phyloP scores from a whole-genome alignment of 768 basidiomycete genomes.

The Trichaptum fuscoviolaceum region DNA sequence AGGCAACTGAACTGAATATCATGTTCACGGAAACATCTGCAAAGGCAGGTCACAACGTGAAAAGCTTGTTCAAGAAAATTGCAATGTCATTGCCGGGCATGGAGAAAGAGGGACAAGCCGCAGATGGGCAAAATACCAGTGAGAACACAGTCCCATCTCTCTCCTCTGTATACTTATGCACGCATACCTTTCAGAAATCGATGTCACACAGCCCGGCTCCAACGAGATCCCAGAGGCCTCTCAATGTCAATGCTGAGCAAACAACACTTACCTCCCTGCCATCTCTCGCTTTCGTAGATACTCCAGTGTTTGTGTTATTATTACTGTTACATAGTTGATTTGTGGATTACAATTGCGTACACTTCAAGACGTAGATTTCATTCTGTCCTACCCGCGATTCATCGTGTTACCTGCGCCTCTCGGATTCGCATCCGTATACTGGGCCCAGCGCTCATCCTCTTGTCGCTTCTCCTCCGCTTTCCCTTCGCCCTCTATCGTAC shows the following conservation, averaged over 20 bases:
- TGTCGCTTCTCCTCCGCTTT: conserved; percentile 72
- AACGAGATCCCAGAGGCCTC: conserved; percentile 82
- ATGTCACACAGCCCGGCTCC: conserved; percentile 70
- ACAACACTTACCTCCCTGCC: not conserved
- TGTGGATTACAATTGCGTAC: conserved; percentile 8
- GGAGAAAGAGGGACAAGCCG: conserved; percentile 67
- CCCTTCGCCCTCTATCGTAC: conserved; percentile 57
- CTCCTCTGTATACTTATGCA: not conserved
- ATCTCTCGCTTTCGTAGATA: conserved; percentile 21
- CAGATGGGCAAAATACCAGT: conserved; percentile 47
- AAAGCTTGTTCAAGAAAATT: conserved; percentile 98
- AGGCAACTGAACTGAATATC: conserved; percentile 84
- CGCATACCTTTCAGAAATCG: conserved; percentile 61
- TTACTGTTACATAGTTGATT: conserved; percentile 11
- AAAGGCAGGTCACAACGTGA: conserved; percentile 98
- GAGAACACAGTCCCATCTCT: conserved; percentile 11
- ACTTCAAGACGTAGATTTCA: conserved; percentile 5
- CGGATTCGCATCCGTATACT: conserved; percentile 78
- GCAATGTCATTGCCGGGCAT: conserved; percentile 97
- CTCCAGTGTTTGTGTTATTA: conserved; percentile 11
- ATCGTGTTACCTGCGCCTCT: conserved; percentile 95
- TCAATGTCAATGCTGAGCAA: conserved; percentile 68
- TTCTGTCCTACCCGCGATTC: conserved; percentile 69
- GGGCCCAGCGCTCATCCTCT: conserved; percentile 91
- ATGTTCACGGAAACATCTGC: conserved; percentile 99